These are phyloP conservation scores for Ramaria sp. DNA, from an alignment of 768 basidiomycete species.

Conservation along the genomic window DNA sequence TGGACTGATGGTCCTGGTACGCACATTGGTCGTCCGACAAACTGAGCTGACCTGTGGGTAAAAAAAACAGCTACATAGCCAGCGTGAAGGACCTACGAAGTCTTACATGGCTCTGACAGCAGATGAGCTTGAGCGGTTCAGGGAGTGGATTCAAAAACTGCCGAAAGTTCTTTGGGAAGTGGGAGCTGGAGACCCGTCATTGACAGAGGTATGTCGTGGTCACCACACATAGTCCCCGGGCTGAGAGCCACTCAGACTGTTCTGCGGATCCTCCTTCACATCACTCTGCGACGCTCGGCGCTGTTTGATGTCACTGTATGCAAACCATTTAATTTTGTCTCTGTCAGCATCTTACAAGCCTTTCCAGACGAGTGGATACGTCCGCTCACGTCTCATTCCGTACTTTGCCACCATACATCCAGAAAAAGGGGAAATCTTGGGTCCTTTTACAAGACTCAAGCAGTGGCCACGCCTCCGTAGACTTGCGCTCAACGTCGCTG, in stretches of 20 bases:
- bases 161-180: conserved; percentile 84
- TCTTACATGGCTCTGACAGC: conserved; percentile 29
- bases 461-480: conserved; percentile 31
- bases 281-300: conserved; percentile 39
- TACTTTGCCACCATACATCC: conserved; percentile 76
- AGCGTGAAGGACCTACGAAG: conserved; percentile 38
- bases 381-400: conserved; percentile 58
- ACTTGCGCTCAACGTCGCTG: conserved; percentile 56
- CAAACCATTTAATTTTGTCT: neutral
- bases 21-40: neutral
- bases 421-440: conserved; percentile 57
- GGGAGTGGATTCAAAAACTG: conserved; percentile 64
- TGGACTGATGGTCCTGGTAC: conserved; percentile 56
- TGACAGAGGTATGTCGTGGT: conserved; percentile 45
- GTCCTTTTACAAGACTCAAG: conserved; percentile 71
- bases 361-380: conserved; percentile 33
- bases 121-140: conserved; percentile 25
- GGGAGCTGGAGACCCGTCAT: conserved; percentile 40
- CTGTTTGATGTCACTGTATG: conserved; percentile 5
- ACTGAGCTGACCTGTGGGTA: neutral
- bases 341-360: conserved; percentile 3
- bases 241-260: conserved; percentile 22
- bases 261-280: conserved; percentile 51
- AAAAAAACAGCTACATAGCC: conserved; percentile 45
- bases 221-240: neutral